These are phyloP conservation scores for Salix arbutifolia DNA, from an alignment of 345 rosid species.

Conservation along the genomic window DNA sequence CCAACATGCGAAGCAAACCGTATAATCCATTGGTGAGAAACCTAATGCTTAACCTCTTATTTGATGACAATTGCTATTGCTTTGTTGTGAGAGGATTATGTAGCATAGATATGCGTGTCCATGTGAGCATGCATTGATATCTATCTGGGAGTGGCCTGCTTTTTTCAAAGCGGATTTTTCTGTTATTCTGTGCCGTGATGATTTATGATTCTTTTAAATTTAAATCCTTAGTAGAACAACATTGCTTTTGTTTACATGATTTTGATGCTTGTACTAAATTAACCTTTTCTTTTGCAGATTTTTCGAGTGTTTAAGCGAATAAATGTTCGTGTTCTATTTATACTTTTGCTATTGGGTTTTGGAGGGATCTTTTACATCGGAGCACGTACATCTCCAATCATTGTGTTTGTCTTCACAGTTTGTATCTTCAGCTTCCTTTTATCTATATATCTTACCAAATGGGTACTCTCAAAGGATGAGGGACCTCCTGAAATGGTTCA, in stretches of 20 bases:
- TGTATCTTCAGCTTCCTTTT: conserved; percentile 81
- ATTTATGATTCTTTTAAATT: background rate
- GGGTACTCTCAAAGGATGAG: conserved; percentile 98
- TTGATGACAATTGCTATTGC: background rate
- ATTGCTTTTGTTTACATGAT: background rate
- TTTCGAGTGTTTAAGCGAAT: conserved; percentile 73
- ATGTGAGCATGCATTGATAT: background rate
- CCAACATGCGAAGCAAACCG: conserved; percentile 79
- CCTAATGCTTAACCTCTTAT: background rate
- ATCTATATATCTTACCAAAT: conserved; percentile 72
- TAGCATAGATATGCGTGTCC: no score
- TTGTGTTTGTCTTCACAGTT: conserved; percentile 81
- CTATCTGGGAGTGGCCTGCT: background rate
- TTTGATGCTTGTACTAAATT: background rate
- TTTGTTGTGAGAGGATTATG: background rate
- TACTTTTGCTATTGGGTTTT: conserved; percentile 62
- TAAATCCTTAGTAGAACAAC: background rate
- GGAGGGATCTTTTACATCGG: conserved; percentile 81
- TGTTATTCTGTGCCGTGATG: background rate
- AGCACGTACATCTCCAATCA: conserved; percentile 85
- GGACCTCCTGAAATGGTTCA: conserved; percentile 97
- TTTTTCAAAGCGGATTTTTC: background rate
- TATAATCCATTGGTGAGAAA: conserved; percentile 63
- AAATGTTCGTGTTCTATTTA: conserved; percentile 69
- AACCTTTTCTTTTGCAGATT: conserved; percentile 47